Conservation (phyloP, 768 basidiomycete species). For the Austroboletus eburneus region DNA sequence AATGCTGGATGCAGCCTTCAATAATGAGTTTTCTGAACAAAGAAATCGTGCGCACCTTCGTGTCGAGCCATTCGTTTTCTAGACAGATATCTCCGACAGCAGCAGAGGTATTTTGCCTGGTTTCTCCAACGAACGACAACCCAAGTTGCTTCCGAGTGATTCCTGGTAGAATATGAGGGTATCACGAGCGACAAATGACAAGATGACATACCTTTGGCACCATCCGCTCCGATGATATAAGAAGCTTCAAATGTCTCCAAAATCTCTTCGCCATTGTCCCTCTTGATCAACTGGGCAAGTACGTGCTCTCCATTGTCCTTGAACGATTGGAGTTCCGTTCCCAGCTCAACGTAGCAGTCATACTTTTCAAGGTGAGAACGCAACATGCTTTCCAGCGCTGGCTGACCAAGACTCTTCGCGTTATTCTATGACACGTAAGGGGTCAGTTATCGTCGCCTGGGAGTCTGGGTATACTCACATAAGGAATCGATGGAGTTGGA, state of each 20-base stretch:
- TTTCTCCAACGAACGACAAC: constrained; percentile 41
- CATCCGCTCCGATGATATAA: constrained; percentile 41
- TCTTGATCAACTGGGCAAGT: constrained; percentile 32
- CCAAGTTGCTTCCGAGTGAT: constrained; percentile 38
- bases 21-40: neutral
- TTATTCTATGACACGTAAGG: constrained; percentile 5
- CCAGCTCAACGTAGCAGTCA: constrained; percentile 37
- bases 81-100: constrained; percentile 38
- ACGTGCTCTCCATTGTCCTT: constrained; percentile 36
- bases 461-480: constrained; percentile 12
- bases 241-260: constrained; percentile 27
- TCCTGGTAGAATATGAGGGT: constrained; percentile 17
- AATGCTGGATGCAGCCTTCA: constrained; percentile 11
- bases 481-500: constrained; percentile 25
- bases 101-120: constrained; percentile 20
- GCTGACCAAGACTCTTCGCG: constrained; percentile 21
- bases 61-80: constrained; percentile 24
- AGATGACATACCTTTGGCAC: constrained; percentile 28
- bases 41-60: constrained; percentile 14
- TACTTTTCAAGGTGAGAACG: constrained; percentile 18
- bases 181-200: neutral
- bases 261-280: constrained; percentile 17
- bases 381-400: constrained; percentile 26
- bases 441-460: neutral
- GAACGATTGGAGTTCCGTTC: constrained; percentile 43